A percentile compares a stretch with the other conserved stretches of the same genome.
phyloP scores from a whole-genome alignment of 257 asterid genomes.

The Capsicum baccatum region DNA sequence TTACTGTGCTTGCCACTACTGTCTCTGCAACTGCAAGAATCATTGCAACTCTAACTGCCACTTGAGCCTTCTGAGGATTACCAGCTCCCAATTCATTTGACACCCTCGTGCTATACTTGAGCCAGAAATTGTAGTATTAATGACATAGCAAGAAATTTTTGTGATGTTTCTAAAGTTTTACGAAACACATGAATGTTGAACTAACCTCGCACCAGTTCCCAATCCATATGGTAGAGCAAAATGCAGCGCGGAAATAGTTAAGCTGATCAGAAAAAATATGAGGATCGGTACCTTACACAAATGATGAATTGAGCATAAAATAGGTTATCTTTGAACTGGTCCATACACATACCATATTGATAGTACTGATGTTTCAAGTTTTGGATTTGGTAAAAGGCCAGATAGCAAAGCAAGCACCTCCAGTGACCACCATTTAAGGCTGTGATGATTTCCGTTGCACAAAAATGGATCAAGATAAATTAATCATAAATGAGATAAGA shows the following conservation, averaged over 20 bases:
- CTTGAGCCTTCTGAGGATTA: slow-evolving; percentile 51
- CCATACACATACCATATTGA: slow-evolving; percentile 54
- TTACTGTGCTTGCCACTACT: slow-evolving; percentile 25
- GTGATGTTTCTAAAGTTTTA: not conserved
- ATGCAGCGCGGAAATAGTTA: slow-evolving; percentile 53
- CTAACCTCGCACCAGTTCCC: slow-evolving; percentile 65
- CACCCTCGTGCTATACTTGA: slow-evolving; percentile 52
- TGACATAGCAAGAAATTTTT: not conserved
- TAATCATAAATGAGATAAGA: not conserved
- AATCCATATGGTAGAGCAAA: slow-evolving; percentile 58
- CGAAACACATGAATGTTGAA: not conserved
- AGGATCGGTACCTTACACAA: not conserved
- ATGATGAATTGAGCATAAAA: not conserved
- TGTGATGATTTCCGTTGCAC: slow-evolving; percentile 28
- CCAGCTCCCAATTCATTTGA: slow-evolving; percentile 74
- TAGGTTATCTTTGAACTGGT: not conserved
- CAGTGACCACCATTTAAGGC: slow-evolving; percentile 75
- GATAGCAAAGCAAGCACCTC: slow-evolving; percentile 60
- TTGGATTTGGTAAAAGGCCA: slow-evolving; percentile 68
- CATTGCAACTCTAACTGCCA: slow-evolving; percentile 44
- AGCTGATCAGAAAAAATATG: slow-evolving; percentile 43
- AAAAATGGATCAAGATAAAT: not conserved
- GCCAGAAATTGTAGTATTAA: not conserved
- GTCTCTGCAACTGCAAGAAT: slow-evolving; percentile 46
- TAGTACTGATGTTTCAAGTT: slow-evolving; percentile 68